A percentile compares a stretch with the other conserved stretches of the same genome.
These are phyloP conservation scores for Scedosporium aurantiacum DNA, from an alignment of 2,329 filamentous ascomycete species.

Conservation along the genomic window DNA sequence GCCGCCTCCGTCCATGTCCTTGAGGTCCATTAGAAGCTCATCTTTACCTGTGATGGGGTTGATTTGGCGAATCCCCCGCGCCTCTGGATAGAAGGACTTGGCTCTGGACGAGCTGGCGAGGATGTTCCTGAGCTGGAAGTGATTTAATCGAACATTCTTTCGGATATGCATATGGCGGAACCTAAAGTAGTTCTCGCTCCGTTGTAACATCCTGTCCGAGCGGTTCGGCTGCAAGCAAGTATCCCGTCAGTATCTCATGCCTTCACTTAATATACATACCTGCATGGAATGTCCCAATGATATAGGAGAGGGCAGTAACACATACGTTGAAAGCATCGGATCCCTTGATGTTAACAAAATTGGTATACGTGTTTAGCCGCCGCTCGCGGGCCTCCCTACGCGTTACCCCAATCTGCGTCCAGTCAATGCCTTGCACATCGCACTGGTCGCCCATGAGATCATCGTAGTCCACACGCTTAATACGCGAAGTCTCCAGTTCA, in stretches of 20 bases:
- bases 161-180: conserved; percentile 47
- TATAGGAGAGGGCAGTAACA: conserved; percentile 12
- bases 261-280: too few relatives aligned
- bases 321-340: conserved; percentile 39
- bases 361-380: conserved; percentile 39
- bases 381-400: conserved; percentile 35
- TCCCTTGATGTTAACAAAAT: conserved; percentile 42
- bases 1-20: conserved; percentile 25
- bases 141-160: conserved; percentile 42
- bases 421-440: conserved; percentile 51
- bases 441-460: conserved; percentile 44
- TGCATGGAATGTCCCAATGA: too few relatives aligned
- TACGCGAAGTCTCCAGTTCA: conserved; percentile 12
- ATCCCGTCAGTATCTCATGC: not conserved
- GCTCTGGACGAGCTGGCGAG: conserved; percentile 45
- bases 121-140: conserved; percentile 56
- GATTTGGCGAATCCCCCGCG: conserved; percentile 36
- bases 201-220: conserved; percentile 18
- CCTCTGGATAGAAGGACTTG: conserved; percentile 45
- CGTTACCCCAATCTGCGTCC: conserved; percentile 40
- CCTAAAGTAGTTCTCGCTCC: conserved; percentile 40
- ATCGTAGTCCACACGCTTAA: conserved; percentile 21
- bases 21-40: conserved; percentile 34
- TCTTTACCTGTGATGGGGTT: conserved; percentile 36
- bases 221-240: conserved; percentile 3